Evolutionary conservation across 2,329 filamentous ascomycete genomes (phyloP), one percentile per base, ranked within the genome.

Genomic region (Epichloe uncinata): DNA sequence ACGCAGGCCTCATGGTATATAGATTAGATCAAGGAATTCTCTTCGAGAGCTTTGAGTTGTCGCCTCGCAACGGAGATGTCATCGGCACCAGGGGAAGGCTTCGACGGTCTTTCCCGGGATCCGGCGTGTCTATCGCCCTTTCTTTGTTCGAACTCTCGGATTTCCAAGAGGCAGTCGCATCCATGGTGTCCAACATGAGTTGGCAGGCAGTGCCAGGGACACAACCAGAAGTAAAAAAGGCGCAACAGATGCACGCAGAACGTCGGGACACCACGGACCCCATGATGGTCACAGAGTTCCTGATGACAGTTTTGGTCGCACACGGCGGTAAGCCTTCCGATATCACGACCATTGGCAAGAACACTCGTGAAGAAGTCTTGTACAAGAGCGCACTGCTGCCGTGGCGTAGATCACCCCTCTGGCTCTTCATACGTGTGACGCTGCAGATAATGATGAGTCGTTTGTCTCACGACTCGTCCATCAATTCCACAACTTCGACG

Each of bases 331-430:
- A 51, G 2, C 48, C 57, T 0, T 50, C 55, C 6, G n/a, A 60
- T 1, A 55, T 55, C 0, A 6, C 45, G 0, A 59, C 62, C 2
- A 65, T 81, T n/a, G 62, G 54, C 42, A 82, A 81, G 51, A 64
- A 73, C 33, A 75, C 73, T 0, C 70, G 74, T 2, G 76, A 81
- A 38, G 77, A 81, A 13, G 68, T 79, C 1, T 50, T 75, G 9
- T 79, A 67, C 64, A 52, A 55, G 2, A 44, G 51, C 1, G 45
- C 47, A 11, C 40, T 48, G 5, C 45, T 56, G 1, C 58, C 59
- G 0, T 81, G 77, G 77, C 63, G 70, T 11, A 61, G 73, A 42
- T 79, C 76, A 12, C 64, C 77, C 51, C 51, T 74, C 0, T 82
- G 77, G 77, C 63, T 82, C 0, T 62, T 80, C 0, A 49, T 81